A percentile compares a stretch with the other conserved stretches of the same genome.
These are phyloP conservation scores for Ganoderma multipileum DNA, from an alignment of 1,284 basidiomycete species.

Conservation along the genomic window DNA sequence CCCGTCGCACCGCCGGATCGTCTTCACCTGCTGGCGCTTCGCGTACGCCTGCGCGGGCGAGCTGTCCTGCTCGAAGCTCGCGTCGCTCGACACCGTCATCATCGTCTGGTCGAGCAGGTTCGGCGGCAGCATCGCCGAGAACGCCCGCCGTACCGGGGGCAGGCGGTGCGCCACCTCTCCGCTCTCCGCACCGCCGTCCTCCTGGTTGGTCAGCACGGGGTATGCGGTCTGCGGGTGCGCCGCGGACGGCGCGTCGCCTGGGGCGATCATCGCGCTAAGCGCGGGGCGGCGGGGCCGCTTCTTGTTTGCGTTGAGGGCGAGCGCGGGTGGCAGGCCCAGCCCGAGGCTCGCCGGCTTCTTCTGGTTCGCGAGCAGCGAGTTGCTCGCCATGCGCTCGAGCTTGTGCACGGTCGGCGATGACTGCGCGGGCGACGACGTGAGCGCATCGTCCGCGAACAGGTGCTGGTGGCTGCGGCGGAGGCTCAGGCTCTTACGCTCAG, in stretches of 20 bases:
- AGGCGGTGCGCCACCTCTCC: slow-evolving; percentile 34
- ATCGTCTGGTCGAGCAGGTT: slow-evolving; percentile 51
- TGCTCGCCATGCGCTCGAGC: slow-evolving; percentile 62
- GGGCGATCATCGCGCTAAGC: slow-evolving; percentile 66
- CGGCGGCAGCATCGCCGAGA: slow-evolving; percentile 74
- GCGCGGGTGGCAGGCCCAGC: slow-evolving; percentile 58
- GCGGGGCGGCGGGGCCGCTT: slow-evolving; percentile 70
- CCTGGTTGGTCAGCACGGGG: slow-evolving; percentile 23
- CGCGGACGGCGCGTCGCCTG: slow-evolving; percentile 45
- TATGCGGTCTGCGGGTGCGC: slow-evolving; percentile 44
- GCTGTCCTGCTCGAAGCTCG: slow-evolving; percentile 57
- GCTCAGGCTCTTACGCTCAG: slow-evolving; percentile 52
- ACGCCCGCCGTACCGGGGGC: slow-evolving; percentile 69
- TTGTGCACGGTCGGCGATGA: slow-evolving; percentile 70
- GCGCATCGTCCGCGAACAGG: slow-evolving; percentile 35
- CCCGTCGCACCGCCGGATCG: slow-evolving; percentile 77
- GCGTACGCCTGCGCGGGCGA: slow-evolving; percentile 82
- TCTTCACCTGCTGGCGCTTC: slow-evolving; percentile 74
- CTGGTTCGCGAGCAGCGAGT: slow-evolving; percentile 45
- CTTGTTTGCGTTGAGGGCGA: slow-evolving; percentile 50
- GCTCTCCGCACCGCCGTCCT: slow-evolving; percentile 27
- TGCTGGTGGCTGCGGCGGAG: slow-evolving; percentile 41
- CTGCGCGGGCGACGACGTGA: slow-evolving; percentile 63
- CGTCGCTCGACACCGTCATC: slow-evolving; percentile 65
- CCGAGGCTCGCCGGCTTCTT: slow-evolving; percentile 66